Conservation (phyloP, 1,284 basidiomycete genomes). For the Agroathelia rolfsii region DNA sequence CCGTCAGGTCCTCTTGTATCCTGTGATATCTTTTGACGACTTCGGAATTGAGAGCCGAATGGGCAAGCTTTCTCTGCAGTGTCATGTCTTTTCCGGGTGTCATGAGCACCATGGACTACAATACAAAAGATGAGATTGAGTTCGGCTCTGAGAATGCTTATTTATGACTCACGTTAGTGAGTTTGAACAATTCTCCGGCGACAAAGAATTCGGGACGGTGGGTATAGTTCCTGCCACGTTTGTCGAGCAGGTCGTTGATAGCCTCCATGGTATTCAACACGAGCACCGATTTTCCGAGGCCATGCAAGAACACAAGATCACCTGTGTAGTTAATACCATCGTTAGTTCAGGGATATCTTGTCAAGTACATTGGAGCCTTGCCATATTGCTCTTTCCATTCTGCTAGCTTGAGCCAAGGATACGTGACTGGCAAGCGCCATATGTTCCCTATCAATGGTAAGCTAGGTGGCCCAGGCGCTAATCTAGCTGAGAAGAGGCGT, state of each 20-base stretch:
- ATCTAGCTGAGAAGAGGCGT: too few relatives aligned
- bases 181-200: slow-evolving; percentile 25
- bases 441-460: too few relatives aligned
- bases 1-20: slow-evolving; percentile 18
- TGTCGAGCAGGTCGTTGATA: slow-evolving; percentile 24
- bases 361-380: too few relatives aligned
- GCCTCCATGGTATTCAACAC: slow-evolving; percentile 23
- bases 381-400: too few relatives aligned
- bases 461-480: too few relatives aligned
- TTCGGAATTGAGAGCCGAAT: slow-evolving; percentile 16
- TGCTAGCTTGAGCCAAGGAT: too few relatives aligned
- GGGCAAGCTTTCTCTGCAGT: slow-evolving; percentile 17
- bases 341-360: too few relatives aligned
- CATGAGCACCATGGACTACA: slow-evolving; percentile 1
- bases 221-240: slow-evolving; percentile 23
- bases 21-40: slow-evolving; percentile 19
- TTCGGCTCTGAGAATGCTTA: too few relatives aligned
- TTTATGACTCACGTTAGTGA: slow-evolving; percentile 16
- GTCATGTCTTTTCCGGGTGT: slow-evolving; percentile 17
- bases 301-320: slow-evolving; percentile 18
- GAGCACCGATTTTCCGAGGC: slow-evolving; percentile 19
- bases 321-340: too few relatives aligned
- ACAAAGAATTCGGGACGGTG: slow-evolving; percentile 25
- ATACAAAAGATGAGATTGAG: too few relatives aligned
- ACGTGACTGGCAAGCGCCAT: too few relatives aligned